These are phyloP conservation scores for Aleurites moluccanus DNA, from an alignment of 441 rosid genomes.

Conservation along the genomic window DNA sequence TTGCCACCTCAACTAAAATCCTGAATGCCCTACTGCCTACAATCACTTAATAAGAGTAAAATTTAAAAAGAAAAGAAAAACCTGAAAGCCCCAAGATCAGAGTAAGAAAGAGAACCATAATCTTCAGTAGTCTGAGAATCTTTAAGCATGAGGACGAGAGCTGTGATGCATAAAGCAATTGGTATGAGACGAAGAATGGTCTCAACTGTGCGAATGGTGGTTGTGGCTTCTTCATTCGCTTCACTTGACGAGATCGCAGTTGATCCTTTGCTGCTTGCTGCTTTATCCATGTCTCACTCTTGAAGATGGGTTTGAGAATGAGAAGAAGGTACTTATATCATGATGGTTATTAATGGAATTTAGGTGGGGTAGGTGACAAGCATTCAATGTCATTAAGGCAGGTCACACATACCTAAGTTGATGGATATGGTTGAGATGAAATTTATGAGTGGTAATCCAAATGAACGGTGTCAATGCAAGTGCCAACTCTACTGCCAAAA, in stretches of 20 bases:
- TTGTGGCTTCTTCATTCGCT: slow-evolving; percentile 29
- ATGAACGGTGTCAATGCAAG: no score
- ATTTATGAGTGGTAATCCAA: no score
- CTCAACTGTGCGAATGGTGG: slow-evolving; percentile 48
- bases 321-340: not conserved
- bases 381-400: slow-evolving; percentile 41
- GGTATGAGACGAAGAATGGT: slow-evolving; percentile 67
- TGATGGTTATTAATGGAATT: slow-evolving; percentile 6
- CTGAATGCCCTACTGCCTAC: no score
- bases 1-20: no score
- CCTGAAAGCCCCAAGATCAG: slow-evolving; percentile 88
- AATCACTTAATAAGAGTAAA: no score
- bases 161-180: slow-evolving; percentile 66
- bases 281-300: slow-evolving; percentile 27
- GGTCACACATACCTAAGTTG: slow-evolving; percentile 19
- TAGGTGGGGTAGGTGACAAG: slow-evolving; percentile 22
- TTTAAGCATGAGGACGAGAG: slow-evolving; percentile 77
- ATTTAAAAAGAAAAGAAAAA: slow-evolving; percentile 19
- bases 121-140: slow-evolving; percentile 54
- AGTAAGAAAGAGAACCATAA: slow-evolving; percentile 74
- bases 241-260: not conserved
- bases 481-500: no score
- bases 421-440: no score
- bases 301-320: not conserved
- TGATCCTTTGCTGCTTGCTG: not conserved